These are phyloP conservation scores for Rhodotorula sp. DNA, from an alignment of 1,284 basidiomycete species.

Conservation along the genomic window DNA sequence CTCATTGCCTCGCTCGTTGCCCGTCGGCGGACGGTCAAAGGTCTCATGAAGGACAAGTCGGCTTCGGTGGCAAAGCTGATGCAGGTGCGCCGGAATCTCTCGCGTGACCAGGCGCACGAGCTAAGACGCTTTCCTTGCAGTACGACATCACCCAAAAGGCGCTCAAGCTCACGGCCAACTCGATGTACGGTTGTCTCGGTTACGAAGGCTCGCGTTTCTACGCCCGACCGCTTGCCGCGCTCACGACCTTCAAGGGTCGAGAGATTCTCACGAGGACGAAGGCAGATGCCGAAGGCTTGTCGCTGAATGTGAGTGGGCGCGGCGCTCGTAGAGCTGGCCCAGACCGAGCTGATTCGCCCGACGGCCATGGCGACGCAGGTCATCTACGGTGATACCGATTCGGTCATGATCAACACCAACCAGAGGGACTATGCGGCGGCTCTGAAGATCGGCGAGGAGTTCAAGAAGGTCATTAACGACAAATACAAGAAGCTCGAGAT, in stretches of 20 bases:
- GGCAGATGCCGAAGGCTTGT: conserved; percentile 84
- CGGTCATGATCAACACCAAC: conserved; percentile 97
- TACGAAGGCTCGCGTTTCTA: conserved; percentile 97
- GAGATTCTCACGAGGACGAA: conserved; percentile 93
- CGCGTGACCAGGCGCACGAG: background rate
- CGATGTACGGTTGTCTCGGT: conserved; percentile 99
- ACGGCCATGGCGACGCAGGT: conserved; percentile 59
- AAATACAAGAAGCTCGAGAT: conserved; percentile 94
- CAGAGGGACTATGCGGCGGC: conserved; percentile 83
- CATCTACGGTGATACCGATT: conserved; percentile 98
- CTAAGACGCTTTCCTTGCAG: conserved; percentile 50
- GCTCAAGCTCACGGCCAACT: conserved; percentile 96
- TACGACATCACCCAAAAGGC: conserved; percentile 98
- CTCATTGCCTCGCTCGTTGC: conserved; percentile 93
- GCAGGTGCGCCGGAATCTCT: conserved; percentile 62
- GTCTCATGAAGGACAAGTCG: conserved; percentile 87
- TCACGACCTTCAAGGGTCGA: conserved; percentile 97
- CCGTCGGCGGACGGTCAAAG: conserved; percentile 86
- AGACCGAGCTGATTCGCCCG: background rate
- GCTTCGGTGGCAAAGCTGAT: conserved; percentile 72
- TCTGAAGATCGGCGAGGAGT: conserved; percentile 81
- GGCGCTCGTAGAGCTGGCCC: background rate
- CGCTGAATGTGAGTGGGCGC: conserved; percentile 68
- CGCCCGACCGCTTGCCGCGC: conserved; percentile 89
- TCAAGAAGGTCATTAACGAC: conserved; percentile 96